A percentile compares a stretch with the other conserved stretches of the same genome.
These are phyloP conservation scores for Metarhizium sp. DNA, from an alignment of 2,329 filamentous ascomycete species.

Conservation along the genomic window DNA sequence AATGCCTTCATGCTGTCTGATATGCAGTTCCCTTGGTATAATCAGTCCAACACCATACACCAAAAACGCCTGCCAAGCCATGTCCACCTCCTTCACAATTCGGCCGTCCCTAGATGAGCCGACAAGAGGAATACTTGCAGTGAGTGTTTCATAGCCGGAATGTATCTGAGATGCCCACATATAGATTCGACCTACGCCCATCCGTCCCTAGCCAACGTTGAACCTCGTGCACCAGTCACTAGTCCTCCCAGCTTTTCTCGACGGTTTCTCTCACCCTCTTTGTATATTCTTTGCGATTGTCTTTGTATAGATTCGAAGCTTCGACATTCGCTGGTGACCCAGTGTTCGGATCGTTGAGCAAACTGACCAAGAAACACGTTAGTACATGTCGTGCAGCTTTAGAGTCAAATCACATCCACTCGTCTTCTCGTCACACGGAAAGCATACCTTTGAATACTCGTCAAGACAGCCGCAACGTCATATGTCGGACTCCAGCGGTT, in stretches of 20 bases:
- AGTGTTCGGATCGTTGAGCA: conserved; percentile 98
- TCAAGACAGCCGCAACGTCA: conserved; percentile 92
- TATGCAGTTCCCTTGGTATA: conserved; percentile 18
- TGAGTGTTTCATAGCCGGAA: neutral
- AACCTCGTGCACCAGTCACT: conserved; percentile 6
- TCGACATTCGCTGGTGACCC: conserved; percentile 96
- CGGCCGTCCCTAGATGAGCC: neutral
- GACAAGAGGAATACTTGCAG: neutral
- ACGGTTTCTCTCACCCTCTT: conserved; percentile 95
- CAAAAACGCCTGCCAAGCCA: conserved; percentile 19
- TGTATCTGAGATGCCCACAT: neutral
- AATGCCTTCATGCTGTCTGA: conserved; percentile 7
- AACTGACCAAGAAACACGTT: conserved; percentile 39
- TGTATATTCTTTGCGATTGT: conserved; percentile 92
- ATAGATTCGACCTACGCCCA: neutral
- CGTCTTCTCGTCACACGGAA: neutral
- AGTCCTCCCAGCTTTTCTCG: conserved; percentile 99
- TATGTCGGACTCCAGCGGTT: conserved; percentile 99
- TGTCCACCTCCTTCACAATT: neutral
- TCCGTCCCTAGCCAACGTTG: neutral
- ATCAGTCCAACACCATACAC: conserved; percentile 22
- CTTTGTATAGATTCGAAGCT: conserved; percentile 95
- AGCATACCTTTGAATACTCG: conserved; percentile 85
- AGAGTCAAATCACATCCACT: neutral
- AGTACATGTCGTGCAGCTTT: conserved; percentile 11